Evolutionary conservation across 2,329 filamentous ascomycete genomes (phyloP).

Genomic region (Talaromyces sp.): DNA sequence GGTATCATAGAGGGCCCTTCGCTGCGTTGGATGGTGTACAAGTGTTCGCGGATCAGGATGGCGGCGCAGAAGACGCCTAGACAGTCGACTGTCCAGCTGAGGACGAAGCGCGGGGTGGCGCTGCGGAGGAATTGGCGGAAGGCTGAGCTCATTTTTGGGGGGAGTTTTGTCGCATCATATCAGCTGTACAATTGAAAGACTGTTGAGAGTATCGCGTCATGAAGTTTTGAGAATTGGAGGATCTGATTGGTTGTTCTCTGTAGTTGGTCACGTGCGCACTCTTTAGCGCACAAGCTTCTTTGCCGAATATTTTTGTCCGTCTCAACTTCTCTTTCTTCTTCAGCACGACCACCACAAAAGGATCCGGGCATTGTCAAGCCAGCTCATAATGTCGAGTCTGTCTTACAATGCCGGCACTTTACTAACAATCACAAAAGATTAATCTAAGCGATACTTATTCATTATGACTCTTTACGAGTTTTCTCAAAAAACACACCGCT

Average conservation of each 20-base stretch:
- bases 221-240: neutral
- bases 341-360: neutral
- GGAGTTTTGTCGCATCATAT: too few relatives aligned
- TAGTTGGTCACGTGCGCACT: neutral
- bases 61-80: slow-evolving; percentile 33
- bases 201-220: neutral
- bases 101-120: slow-evolving; percentile 21
- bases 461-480: neutral
- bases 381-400: slow-evolving; percentile 9
- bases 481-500: slow-evolving; percentile 25
- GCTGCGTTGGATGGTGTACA: slow-evolving; percentile 55
- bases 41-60: slow-evolving; percentile 50
- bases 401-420: neutral
- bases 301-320: neutral
- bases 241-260: neutral
- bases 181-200: neutral
- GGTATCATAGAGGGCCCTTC: slow-evolving; percentile 84
- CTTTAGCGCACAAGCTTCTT: slow-evolving; percentile 3
- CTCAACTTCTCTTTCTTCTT: slow-evolving; percentile 7
- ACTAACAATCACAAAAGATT: neutral
- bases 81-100: slow-evolving; percentile 28
- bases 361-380: neutral
- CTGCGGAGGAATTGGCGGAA: slow-evolving; percentile 25
- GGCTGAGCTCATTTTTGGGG: slow-evolving; percentile 25
- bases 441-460: neutral